Percentiles rank a stretch among this genome's conserved stretches.
Conservation (phyloP, 148 eudicot species). For the Rhododendron kiyosumense region DNA sequence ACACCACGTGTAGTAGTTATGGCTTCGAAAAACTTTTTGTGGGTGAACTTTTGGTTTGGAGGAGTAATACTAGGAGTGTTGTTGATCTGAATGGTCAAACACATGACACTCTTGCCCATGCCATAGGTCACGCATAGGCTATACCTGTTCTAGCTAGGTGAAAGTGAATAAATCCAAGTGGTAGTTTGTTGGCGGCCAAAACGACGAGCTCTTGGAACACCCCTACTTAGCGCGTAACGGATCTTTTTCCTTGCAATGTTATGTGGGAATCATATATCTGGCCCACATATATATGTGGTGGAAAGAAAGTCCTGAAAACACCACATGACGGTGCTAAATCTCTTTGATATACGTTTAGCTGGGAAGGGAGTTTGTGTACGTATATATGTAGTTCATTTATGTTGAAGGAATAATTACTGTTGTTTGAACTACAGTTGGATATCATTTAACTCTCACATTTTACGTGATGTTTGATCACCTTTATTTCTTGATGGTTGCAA, state of each 20-base stretch:
- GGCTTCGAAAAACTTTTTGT: not conserved
- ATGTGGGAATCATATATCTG: too few relatives aligned
- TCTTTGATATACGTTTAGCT: too few relatives aligned
- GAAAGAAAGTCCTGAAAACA: too few relatives aligned
- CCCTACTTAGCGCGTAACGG: not conserved
- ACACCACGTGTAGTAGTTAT: constrained; percentile 14
- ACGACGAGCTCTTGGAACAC: not conserved
- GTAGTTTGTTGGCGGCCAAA: not conserved
- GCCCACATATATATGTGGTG: too few relatives aligned
- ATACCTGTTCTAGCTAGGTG: not conserved
- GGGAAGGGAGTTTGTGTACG: too few relatives aligned
- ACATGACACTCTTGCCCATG: constrained; percentile 6
- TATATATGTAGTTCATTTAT: too few relatives aligned
- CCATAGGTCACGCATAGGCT: not conserved
- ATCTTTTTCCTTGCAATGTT: not conserved
- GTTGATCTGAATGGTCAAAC: constrained; percentile 12
- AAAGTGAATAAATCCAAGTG: not conserved
- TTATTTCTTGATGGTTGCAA: not conserved
- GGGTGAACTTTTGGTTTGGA: not conserved
- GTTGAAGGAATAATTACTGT: too few relatives aligned
- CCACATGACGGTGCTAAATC: too few relatives aligned
- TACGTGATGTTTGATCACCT: too few relatives aligned
- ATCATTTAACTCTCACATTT: too few relatives aligned
- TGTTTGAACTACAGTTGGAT: too few relatives aligned
- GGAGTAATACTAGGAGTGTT: not conserved